Conservation (phyloP, 1,284 basidiomycete genomes). For the Cryptococcus depauperatus region DNA sequence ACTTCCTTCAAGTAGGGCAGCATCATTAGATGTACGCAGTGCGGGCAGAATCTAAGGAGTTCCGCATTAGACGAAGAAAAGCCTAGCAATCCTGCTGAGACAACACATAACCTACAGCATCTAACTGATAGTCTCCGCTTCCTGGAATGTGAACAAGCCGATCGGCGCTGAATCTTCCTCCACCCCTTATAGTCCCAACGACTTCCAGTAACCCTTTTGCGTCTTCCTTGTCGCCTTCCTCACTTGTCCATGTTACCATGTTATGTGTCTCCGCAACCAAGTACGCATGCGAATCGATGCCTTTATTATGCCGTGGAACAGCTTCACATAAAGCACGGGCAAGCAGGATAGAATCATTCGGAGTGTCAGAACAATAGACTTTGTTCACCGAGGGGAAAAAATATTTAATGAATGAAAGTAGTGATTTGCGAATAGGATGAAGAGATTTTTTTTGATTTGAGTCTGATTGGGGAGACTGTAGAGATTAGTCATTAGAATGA, state of each 20-base stretch:
- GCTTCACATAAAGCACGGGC: constrained; percentile 71
- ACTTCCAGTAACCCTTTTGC: constrained; percentile 56
- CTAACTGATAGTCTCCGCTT: constrained; percentile 77
- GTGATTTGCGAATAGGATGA: constrained; percentile 64
- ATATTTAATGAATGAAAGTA: constrained; percentile 87
- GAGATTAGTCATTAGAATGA: background rate
- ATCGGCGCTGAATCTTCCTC: constrained; percentile 64
- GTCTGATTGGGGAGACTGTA: constrained; percentile 33
- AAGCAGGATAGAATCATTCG: constrained; percentile 62
- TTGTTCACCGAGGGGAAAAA: constrained; percentile 78
- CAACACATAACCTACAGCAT: too few relatives aligned
- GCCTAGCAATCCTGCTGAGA: too few relatives aligned
- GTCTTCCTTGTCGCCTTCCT: constrained; percentile 15
- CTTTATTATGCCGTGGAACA: constrained; percentile 53
- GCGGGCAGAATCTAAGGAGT: too few relatives aligned
- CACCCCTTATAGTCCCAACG: constrained; percentile 75
- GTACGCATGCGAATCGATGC: constrained; percentile 70
- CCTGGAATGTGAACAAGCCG: constrained; percentile 82
- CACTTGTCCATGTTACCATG: constrained; percentile 52
- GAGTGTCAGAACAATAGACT: constrained; percentile 46
- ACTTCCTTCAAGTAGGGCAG: constrained; percentile 22
- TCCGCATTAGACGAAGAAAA: too few relatives aligned
- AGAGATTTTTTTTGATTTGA: constrained; percentile 53
- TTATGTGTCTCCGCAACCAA: constrained; percentile 60
- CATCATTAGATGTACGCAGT: too few relatives aligned